These are phyloP conservation scores for Vickermania ingenoplastis DNA, from an alignment of 208 protist species.

Conservation along the genomic window DNA sequence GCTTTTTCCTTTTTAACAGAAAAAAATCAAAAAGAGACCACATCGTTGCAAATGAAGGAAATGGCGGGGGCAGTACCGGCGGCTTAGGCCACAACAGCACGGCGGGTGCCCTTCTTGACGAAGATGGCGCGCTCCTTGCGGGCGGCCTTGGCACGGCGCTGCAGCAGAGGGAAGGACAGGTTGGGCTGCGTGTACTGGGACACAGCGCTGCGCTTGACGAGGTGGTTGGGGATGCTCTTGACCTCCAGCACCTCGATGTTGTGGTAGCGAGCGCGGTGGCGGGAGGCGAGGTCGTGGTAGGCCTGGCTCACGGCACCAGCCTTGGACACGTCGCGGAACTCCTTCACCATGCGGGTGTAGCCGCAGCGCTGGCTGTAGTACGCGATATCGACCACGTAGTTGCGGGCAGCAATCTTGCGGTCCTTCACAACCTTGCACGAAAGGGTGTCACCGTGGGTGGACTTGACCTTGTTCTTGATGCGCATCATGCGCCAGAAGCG, in stretches of 20 bases:
- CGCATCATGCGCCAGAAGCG: slow-evolving; percentile 99
- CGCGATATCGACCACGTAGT: slow-evolving; percentile 98
- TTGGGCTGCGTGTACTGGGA: slow-evolving; percentile 89
- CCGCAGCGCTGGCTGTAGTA: slow-evolving; percentile 97
- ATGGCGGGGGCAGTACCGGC: neutral
- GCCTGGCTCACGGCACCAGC: slow-evolving; percentile 94
- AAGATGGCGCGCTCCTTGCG: slow-evolving; percentile 78
- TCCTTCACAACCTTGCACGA: slow-evolving; percentile 93
- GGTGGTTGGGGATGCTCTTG: slow-evolving; percentile 80
- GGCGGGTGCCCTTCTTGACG: slow-evolving; percentile 78
- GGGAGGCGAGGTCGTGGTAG: slow-evolving; percentile 96
- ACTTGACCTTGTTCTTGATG: slow-evolving; percentile 98
- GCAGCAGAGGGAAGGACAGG: slow-evolving; percentile 95
- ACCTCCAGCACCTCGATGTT: slow-evolving; percentile 96
- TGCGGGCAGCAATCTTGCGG: slow-evolving; percentile 95
- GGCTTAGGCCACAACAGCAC: slow-evolving; percentile 61
- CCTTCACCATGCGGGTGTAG: slow-evolving; percentile 99
- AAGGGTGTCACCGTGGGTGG: slow-evolving; percentile 95
- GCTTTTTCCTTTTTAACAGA: no score
- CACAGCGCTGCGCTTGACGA: slow-evolving; percentile 76
- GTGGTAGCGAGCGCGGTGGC: slow-evolving; percentile 91
- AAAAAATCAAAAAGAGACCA: slow-evolving; percentile 2
- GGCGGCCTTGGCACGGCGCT: slow-evolving; percentile 68
- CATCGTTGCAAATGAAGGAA: slow-evolving; percentile 1
- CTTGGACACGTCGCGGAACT: slow-evolving; percentile 97